Evolutionary conservation across 2,329 filamentous ascomycete genomes (phyloP), one percentile per base, ranked within the genome.

Genomic region (Trematosphaeria pertusa): DNA sequence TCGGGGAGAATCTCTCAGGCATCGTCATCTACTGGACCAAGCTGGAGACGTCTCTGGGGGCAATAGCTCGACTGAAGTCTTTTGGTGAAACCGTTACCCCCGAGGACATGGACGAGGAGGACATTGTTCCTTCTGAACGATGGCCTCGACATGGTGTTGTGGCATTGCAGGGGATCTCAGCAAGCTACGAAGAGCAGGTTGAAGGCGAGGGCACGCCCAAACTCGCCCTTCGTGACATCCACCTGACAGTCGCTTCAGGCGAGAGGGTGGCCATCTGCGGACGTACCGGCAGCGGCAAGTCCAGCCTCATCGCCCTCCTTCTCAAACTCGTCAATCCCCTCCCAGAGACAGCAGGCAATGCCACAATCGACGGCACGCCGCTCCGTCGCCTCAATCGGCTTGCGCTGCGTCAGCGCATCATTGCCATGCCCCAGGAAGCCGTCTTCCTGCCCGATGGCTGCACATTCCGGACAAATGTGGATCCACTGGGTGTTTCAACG

Each of bases 181-280:
- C 50, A 37, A 34, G 21, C 18, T 49, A 53, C 50, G 66, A 65
- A 68, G 15, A 43, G 36, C 20, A 39, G n/a, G 28, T 33, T 19
- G 18, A 34, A 35, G 21, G 10, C 28, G 22, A 38, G 11, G 20
- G 17, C 7, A 40, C 31, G 6, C 28, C 39, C 4, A 44, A 28
- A 9, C 30, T 55, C 3, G 51, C 52, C 10, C 48, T 56, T 18
- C 24, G 42, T 12, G 24, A 52, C 11, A 59, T 82, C 17, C 73
- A 61, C 11, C 50, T 83, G 1, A 66, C 62, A 1, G 70, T 82
- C 22, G 22, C 60, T 2, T 50, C 76, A 0, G 79, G 78, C 6
- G 65, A 78, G 48, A 74, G 75, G 52, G 55, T 78, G 15, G 65
- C 75, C 3, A 65, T 83, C 3, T 81, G 77, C 42, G 81, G 81